A percentile compares a stretch with the other conserved stretches of the same genome.
These are phyloP conservation scores for Silene latifolia DNA, from an alignment of 148 eudicot species.

Conservation along the genomic window DNA sequence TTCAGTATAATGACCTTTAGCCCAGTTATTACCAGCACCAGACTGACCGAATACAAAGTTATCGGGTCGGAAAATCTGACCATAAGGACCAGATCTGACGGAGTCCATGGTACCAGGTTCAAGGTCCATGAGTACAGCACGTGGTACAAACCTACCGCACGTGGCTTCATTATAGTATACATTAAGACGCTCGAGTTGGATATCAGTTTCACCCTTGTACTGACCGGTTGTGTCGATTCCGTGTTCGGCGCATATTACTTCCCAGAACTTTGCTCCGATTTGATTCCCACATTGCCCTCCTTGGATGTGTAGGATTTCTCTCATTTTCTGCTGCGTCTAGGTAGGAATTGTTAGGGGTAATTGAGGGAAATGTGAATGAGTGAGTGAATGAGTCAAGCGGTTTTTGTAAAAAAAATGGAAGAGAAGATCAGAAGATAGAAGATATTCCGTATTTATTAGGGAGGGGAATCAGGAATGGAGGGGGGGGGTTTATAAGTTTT, in stretches of 20 bases:
- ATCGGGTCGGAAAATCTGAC: constrained; percentile 63
- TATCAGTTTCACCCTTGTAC: constrained; percentile 27
- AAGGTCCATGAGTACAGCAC: constrained; percentile 65
- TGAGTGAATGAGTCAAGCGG: not conserved
- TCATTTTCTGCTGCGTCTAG: constrained; percentile 33
- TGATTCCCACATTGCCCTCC: constrained; percentile 43
- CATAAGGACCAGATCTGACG: constrained; percentile 52
- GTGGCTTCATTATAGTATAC: constrained; percentile 69
- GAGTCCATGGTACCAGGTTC: constrained; percentile 75
- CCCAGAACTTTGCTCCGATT: constrained; percentile 71
- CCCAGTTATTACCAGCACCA: constrained; percentile 76
- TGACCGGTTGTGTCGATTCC: constrained; percentile 54
- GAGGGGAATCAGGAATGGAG: not conserved
- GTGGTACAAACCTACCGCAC: constrained; percentile 52
- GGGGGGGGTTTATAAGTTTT: not conserved
- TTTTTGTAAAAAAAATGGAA: no score
- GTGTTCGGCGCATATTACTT: constrained; percentile 60
- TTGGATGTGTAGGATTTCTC: constrained; percentile 51
- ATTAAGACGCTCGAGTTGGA: constrained; percentile 54
- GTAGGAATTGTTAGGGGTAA: not conserved
- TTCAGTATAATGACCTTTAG: constrained; percentile 72
- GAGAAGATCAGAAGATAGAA: not conserved
- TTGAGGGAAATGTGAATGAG: not conserved
- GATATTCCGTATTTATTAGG: not conserved
- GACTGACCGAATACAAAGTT: constrained; percentile 58